Evolutionary conservation across 1,284 basidiomycete species (phyloP), one percentile per base, ranked within the genome.

Genomic region (Boletellus dicymbophilus): DNA sequence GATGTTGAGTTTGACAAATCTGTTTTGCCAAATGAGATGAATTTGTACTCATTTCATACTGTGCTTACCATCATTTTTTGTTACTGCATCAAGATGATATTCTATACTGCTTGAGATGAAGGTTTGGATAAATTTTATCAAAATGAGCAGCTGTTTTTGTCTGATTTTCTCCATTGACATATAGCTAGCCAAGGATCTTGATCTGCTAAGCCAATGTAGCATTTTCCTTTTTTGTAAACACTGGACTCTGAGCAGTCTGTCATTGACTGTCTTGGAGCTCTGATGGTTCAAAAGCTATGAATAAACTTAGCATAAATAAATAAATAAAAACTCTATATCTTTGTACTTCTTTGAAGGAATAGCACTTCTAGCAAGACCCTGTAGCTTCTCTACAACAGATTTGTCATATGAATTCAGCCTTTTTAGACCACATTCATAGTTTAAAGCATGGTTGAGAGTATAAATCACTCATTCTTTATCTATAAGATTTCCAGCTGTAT

Each of bases 61-160:
- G 18, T 3, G 1, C 23, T 10, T n/a, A 7, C 36, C 28, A 53
- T 15, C 27, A 33, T 6, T 9, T 10, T 23, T 56, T 40, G 5
- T 46, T 1, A 18, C 39, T 45, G 10, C 26, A 3, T 42, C 51
- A 55, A 0, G 0, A 11, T 6, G 50, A 49, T 8, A 55, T 44
- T 10, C 1, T 23, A n/a, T 40, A 48, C 10, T 55, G 44, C 11
- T 37, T 40, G 1, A 53, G 13, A 1, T 36, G 20, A 21, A 55
- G 51, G 4, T 13, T 33, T 2, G 38, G 45, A 33, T 55, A 48
- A 2, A 45, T 39, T 21, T 3, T 1, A 22, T 50, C 10, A 21
- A 56, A 56, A 46, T 55, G 37, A 6, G n/a, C 21, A 25, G 42
- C 48, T 3, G 38, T 54, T 43, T 54, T 48, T 3, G 4, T 34